phyloP scores from a whole-genome alignment of 2,329 filamentous ascomycete genomes.

The Fusarium sp. region DNA sequence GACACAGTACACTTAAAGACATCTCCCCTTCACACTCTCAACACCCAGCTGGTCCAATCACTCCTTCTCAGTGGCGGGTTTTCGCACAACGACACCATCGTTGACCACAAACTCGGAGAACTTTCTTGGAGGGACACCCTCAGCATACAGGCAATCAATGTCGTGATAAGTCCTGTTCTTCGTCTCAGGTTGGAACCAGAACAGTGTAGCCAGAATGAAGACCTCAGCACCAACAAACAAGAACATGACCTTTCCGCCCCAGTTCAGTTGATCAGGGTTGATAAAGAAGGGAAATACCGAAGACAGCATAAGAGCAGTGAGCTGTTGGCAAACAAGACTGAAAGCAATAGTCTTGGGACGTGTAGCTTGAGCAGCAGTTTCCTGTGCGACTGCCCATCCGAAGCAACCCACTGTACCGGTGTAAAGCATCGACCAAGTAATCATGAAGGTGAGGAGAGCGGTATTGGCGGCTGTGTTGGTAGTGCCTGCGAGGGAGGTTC shows the following conservation, averaged over 20 bases:
- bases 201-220: slow-evolving; percentile 45
- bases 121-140: slow-evolving; percentile 39
- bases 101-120: slow-evolving; percentile 38
- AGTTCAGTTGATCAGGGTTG: slow-evolving; percentile 51
- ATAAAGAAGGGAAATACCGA: slow-evolving; percentile 51
- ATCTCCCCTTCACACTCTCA: neutral
- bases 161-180: slow-evolving; percentile 51
- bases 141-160: slow-evolving; percentile 45
- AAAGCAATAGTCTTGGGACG: slow-evolving; percentile 45
- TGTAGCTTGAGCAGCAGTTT: slow-evolving; percentile 42
- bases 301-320: slow-evolving; percentile 49
- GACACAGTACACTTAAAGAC: no score
- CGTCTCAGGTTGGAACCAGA: slow-evolving; percentile 51
- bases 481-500: slow-evolving; percentile 34
- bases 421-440: slow-evolving; percentile 46
- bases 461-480: slow-evolving; percentile 40
- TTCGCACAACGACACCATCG: slow-evolving; percentile 20
- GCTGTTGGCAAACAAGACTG: slow-evolving; percentile 45
- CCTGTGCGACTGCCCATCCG: slow-evolving; percentile 44
- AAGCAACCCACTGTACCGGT: slow-evolving; percentile 44
- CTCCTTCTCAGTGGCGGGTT: neutral
- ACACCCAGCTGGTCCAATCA: neutral
- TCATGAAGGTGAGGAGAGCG: slow-evolving; percentile 43
- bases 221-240: slow-evolving; percentile 49
- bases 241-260: slow-evolving; percentile 52